Conservation (phyloP, 116 monocot genomes). For the Zostera marina region DNA sequence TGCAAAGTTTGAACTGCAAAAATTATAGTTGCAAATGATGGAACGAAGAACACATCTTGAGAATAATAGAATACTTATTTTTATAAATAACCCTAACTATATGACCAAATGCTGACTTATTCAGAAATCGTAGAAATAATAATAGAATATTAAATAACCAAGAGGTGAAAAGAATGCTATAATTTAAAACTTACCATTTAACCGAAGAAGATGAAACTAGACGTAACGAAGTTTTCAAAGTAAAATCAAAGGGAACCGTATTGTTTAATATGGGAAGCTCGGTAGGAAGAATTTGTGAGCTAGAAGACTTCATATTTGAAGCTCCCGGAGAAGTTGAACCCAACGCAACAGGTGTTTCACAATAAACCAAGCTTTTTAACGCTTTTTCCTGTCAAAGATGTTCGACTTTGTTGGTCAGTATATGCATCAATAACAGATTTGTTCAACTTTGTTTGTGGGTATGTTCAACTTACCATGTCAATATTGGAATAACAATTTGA, state of each 20-base stretch:
- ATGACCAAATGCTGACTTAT: not conserved
- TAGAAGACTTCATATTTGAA: not conserved
- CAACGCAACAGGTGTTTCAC: not conserved
- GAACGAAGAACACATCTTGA: not conserved
- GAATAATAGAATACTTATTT: not conserved
- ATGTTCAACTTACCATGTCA: not conserved
- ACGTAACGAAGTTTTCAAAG: conserved; percentile 1
- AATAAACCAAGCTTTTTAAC: not conserved
- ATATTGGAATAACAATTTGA: not conserved
- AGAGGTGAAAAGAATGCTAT: not conserved
- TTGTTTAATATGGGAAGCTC: not conserved
- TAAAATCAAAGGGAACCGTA: not conserved
- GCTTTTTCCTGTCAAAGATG: not conserved
- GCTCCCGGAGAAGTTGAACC: not conserved
- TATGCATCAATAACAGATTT: not conserved
- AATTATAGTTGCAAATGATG: too few relatives aligned
- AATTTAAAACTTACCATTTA: conserved; percentile 1
- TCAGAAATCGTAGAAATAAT: not conserved
- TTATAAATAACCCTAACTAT: not conserved
- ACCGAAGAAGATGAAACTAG: conserved; percentile 2
- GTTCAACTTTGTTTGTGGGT: not conserved
- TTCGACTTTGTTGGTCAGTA: not conserved
- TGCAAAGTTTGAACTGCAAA: too few relatives aligned
- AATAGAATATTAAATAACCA: not conserved
- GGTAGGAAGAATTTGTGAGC: not conserved